Conservation (phyloP, 495 filamentous ascomycete genomes). For the Podospora didyma region DNA sequence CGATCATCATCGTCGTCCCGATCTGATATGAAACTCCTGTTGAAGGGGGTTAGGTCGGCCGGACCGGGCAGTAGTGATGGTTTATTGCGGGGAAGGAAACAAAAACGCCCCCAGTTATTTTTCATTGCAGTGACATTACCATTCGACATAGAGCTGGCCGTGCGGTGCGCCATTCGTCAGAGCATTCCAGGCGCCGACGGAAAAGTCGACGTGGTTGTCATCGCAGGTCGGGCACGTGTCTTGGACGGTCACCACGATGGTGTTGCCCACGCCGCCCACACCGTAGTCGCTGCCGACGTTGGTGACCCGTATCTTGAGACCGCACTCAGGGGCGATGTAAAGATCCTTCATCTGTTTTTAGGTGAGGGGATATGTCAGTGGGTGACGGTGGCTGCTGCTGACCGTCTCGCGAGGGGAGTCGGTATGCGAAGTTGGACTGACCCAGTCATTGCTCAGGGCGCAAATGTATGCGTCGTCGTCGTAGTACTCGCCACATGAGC, state of each 20-base stretch:
- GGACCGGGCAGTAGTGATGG: no score
- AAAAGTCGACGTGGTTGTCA: slow-evolving; percentile 24
- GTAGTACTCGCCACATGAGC: slow-evolving; percentile 27
- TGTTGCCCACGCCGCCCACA: slow-evolving; percentile 27
- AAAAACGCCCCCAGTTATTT: no score
- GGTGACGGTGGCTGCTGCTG: no score
- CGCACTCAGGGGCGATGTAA: slow-evolving; percentile 23
- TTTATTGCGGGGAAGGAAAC: no score
- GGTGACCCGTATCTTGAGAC: slow-evolving; percentile 26
- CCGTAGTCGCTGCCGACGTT: slow-evolving; percentile 25
- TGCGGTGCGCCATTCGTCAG: slow-evolving; percentile 11
- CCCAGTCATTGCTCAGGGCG: slow-evolving; percentile 18
- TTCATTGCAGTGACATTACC: no score
- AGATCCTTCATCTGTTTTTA: slow-evolving; percentile 8
- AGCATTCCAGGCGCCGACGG: slow-evolving; percentile 17
- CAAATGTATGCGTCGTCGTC: slow-evolving; percentile 19
- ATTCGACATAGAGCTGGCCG: slow-evolving; percentile 16
- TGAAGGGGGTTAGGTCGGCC: no score
- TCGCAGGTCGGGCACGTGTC: slow-evolving; percentile 31
- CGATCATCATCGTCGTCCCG: neutral
- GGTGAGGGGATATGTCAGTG: no score
- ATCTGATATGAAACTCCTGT: neutral
- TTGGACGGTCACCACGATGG: slow-evolving; percentile 21
- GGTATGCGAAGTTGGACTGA: no score
- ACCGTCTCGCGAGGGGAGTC: no score